These are phyloP conservation scores for Lactarius vividus DNA, from an alignment of 768 basidiomycete genomes.

Conservation along the genomic window DNA sequence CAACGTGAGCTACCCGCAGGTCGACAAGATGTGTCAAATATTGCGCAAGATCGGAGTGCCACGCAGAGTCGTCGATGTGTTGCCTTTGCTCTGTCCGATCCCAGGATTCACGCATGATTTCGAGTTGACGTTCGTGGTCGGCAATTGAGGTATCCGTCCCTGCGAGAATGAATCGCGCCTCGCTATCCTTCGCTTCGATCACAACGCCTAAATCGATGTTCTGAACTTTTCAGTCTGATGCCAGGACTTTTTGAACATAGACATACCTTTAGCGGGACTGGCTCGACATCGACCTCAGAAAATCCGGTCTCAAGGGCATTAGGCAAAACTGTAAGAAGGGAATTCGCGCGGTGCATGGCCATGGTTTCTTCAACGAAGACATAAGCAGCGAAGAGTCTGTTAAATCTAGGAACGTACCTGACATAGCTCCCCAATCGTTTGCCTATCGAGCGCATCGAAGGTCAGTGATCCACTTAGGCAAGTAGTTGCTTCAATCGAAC, in stretches of 20 bases:
- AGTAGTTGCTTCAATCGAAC: slow-evolving; percentile 32
- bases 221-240: not conserved
- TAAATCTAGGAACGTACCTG: slow-evolving; percentile 42
- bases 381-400: not conserved
- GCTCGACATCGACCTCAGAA: slow-evolving; percentile 43
- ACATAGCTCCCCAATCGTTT: slow-evolving; percentile 64
- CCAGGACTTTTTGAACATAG: not conserved
- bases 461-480: not conserved
- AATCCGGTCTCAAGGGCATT: slow-evolving; percentile 49
- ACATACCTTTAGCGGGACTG: slow-evolving; percentile 49
- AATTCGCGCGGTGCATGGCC: slow-evolving; percentile 43
- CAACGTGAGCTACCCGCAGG: not conserved
- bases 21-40: not conserved
- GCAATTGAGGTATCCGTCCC: not conserved
- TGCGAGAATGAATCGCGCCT: not conserved
- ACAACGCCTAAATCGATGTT: not conserved
- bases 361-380: slow-evolving; percentile 41
- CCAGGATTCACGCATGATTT: not conserved
- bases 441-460: slow-evolving; percentile 36
- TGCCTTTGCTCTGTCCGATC: not conserved
- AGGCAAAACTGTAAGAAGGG: slow-evolving; percentile 40
- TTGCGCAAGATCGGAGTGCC: not conserved
- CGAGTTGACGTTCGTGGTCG: not conserved
- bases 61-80: not conserved
- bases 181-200: not conserved